Base-by-base conservation (phyloP, 2,329 filamentous ascomycete genomes). In the Ascomycota sp. region DNA sequence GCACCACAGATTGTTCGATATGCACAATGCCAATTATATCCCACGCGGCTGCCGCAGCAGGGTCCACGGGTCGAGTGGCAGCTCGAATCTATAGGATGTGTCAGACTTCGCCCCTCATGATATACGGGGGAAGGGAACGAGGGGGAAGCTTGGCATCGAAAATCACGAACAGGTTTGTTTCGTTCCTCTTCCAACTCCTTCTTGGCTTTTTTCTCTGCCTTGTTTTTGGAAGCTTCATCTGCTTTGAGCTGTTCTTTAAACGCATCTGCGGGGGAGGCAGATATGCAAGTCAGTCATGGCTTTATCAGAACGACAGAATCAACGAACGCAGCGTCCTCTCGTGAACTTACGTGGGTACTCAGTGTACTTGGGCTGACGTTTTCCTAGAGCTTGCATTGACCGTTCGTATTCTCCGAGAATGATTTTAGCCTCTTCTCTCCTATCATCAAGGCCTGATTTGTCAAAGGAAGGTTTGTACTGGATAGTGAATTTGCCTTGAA, bases 21-120 rank as follows among this genome's bases (percentile, higher is more conserved):
- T 60, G 44, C 10, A 66, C 55, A 28, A 63, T 55, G 12, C 61
- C 61, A 35, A 63, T 55, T 0, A 57, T 52, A 40, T 69, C 65
- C 63, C 64, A 69, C 3, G 53, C 56, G 17, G 60, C 59, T 17
- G 56, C 62, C 33, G 59, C 60, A 11, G 53, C 48, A 8, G 52
- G 46, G 28, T 65, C 56, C 7, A 40, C 35, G 2, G 65, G 65
- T 5, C 59, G 57, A 4, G 42, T 50, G 4, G 50, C 47, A 20
- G 55, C 36, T n/a, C 59, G 58, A 17, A 57, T 44, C 45, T 56
- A 26, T 10, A n/a, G 26, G 38, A 27, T 20, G 19, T 23, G 9
- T 27, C 9, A 27, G 10, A 7, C 10, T 10, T 10, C 21, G 21
- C 21, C 10, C 21, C 7, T 10, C 21, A n/a, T n/a, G n/a, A n/a